Evolutionary conservation across 2,329 filamentous ascomycete genomes (phyloP), one percentile per base, ranked within the genome.

Genomic region (Ilyonectria mors-panacis): DNA sequence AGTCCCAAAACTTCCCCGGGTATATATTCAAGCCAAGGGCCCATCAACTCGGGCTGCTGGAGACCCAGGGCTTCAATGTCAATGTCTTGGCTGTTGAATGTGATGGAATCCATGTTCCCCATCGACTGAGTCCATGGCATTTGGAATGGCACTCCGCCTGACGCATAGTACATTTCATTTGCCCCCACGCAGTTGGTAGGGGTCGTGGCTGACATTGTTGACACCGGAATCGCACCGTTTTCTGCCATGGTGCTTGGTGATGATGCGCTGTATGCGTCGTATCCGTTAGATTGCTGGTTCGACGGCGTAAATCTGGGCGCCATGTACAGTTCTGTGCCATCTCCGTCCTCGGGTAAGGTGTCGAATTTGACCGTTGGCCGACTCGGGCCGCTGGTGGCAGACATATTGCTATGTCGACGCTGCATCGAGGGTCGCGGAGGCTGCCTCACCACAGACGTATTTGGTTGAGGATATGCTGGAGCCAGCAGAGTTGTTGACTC

Each of bases 71-170:
- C 83, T 26, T 87, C 89, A 84, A 95, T 92, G 70, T 95, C 92
- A 37, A 95, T 89, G 70, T 95, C 92, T 69, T 93, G 92, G 66
- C 89, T 92, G 76, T 94, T 90, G 70, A 95, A 93, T 68, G 92
- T 90, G 81, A 94, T 91, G 69, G 82, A 81, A 53, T 86, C 82
- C 67, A 83, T 81, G 60, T 76, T 81, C 8, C 78, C 78, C 68
- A 77, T 73, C 2, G 75, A 71, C 6, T 74, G 70, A n/a, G 67
- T 74, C 80, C 80, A 81, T 1, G 73, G 65, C 54, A 78, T 72
- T 15, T 73, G 73, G 42, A 76, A 79, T 3, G 78, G 64, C 37
- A 79, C 72, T 30, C 53, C 61, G 10, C 65, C 68, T 10, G 75
- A 76, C 6, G 70, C 69, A 63, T 75, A 80, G 51, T 79, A 81